Conservation (phyloP, 2,329 filamentous ascomycete genomes). For the Hirsutella rhossiliensis region DNA sequence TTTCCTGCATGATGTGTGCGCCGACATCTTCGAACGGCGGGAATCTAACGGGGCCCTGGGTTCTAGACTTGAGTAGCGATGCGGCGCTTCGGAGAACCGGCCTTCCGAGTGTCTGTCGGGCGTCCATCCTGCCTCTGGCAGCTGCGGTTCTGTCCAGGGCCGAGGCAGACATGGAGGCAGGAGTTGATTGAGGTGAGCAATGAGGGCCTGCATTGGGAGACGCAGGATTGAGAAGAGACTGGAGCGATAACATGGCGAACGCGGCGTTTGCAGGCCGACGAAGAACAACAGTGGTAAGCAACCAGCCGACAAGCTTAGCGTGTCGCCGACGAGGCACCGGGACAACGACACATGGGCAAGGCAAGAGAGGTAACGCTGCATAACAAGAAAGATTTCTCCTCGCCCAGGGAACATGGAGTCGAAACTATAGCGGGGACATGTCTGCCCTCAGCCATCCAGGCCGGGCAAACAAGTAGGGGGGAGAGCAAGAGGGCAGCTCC, state of each 20-base stretch:
- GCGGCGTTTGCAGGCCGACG: constrained; percentile 7
- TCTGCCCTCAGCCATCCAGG: not conserved
- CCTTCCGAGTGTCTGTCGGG: not conserved
- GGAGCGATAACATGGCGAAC: constrained; percentile 48
- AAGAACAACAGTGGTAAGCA: not conserved
- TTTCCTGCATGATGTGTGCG: constrained; percentile 39
- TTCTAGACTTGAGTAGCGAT: constrained; percentile 38
- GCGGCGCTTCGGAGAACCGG: constrained; percentile 30
- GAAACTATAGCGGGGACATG: not conserved
- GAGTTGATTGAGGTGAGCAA: constrained; percentile 25
- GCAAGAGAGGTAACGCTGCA: not conserved
- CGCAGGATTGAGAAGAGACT: constrained; percentile 54
- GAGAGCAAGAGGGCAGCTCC: not conserved
- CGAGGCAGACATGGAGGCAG: not conserved
- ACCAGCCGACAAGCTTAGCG: not conserved
- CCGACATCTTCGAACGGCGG: constrained; percentile 59
- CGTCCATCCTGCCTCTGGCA: not conserved
- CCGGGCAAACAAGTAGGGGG: constrained; percentile 1
- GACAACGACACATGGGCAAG: not conserved
- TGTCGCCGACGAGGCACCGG: not conserved
- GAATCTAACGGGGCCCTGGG: constrained; percentile 60
- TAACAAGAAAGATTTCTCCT: not conserved
- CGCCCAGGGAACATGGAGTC: not conserved
- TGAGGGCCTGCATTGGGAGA: constrained; percentile 27
- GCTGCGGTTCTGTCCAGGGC: constrained; percentile 12